Evolutionary conservation across 441 rosid species (phyloP), one percentile per base, ranked within the genome.

Genomic region (Brassica balearica): DNA sequence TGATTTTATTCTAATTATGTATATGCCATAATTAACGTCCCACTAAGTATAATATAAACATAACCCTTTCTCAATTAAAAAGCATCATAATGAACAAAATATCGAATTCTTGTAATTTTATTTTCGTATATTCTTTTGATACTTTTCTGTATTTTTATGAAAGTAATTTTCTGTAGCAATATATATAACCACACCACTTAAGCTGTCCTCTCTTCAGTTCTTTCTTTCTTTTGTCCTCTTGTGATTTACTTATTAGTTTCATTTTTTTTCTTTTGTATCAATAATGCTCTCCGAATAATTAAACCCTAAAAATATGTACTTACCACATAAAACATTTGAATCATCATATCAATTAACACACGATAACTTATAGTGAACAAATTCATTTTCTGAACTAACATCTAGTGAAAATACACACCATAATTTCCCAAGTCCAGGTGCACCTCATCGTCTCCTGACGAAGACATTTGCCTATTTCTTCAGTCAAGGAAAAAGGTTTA

Each of bases 221-320:
- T 55, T 55, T 51, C 23, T 56, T 56, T 17, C 61, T 56, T 34
- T 53, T 53, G 61, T 8, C 61, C 61, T 56, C 61, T 56, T 56
- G 61, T 56, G 10, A 56, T 56, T 56, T 17, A 7, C 60, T 17
- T 55, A 55, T 56, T 55, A 56, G 25, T 56, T 56, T 56, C 23
- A 56, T 56, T 56, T 9, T 55, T 34, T 56, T 17, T 56, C 61
- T 56, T 56, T 56, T 56, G 61, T 56, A 56, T 56, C 61, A 56
- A 56, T 56, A 56, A 56, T 56, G 60, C 60, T 55, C 60, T 55
- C 60, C 4, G 8, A 55, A 55, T 55, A 17, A 55, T 55, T 55
- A 55, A 55, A 55, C 22, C 4, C 22, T 17, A 6, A 53, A 53
- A 53, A 53, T 53, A 53, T 53, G 59, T 8, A 15, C 17, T 17